Evolutionary conservation across 2,329 filamentous ascomycete species (phyloP).

Genomic region (Ophiocordyceps camponoti-floridani): DNA sequence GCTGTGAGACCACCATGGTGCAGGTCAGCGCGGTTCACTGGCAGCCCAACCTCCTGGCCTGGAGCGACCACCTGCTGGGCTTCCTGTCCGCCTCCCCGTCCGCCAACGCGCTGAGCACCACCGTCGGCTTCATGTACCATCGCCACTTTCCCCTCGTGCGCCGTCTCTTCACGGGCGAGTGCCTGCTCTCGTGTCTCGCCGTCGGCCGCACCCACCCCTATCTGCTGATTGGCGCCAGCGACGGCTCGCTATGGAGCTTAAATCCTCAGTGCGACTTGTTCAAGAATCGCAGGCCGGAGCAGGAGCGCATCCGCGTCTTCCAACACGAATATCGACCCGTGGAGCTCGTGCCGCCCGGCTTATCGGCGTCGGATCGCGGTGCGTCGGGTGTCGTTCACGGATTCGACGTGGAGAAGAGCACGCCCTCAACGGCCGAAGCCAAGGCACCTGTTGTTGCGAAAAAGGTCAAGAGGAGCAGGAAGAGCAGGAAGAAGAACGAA

Average conservation of each 20-base stretch:
- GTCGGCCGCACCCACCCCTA: conserved; percentile 33
- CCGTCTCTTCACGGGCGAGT: conserved; percentile 30
- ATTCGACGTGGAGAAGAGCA: conserved; percentile 30
- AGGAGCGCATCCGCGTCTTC: conserved; percentile 22
- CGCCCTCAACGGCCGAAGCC: conserved; percentile 23
- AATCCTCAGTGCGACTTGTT: conserved; percentile 20
- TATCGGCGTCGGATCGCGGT: conserved; percentile 19
- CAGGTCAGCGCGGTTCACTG: conserved; percentile 30
- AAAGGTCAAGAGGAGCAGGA: conserved; percentile 17
- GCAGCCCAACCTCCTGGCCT: conserved; percentile 33
- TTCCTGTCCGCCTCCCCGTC: conserved; percentile 35
- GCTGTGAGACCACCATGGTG: conserved; percentile 33
- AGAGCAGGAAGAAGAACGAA: conserved; percentile 13
- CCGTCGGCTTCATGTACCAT: conserved; percentile 32
- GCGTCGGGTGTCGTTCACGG: conserved; percentile 32
- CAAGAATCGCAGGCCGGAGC: conserved; percentile 13
- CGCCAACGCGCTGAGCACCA: conserved; percentile 31
- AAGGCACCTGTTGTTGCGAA: conserved; percentile 16
- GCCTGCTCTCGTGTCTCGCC: conserved; percentile 30
- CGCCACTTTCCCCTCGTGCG: conserved; percentile 34
- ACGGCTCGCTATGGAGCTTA: conserved; percentile 33
- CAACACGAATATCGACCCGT: conserved; percentile 33
- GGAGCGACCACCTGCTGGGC: conserved; percentile 36
- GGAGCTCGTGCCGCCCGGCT: conserved; percentile 10
- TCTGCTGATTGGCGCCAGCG: conserved; percentile 31